Evolutionary conservation across 495 filamentous ascomycete genomes (phyloP), one percentile per base, ranked within the genome.

Genomic region (Haplographium delicatum): DNA sequence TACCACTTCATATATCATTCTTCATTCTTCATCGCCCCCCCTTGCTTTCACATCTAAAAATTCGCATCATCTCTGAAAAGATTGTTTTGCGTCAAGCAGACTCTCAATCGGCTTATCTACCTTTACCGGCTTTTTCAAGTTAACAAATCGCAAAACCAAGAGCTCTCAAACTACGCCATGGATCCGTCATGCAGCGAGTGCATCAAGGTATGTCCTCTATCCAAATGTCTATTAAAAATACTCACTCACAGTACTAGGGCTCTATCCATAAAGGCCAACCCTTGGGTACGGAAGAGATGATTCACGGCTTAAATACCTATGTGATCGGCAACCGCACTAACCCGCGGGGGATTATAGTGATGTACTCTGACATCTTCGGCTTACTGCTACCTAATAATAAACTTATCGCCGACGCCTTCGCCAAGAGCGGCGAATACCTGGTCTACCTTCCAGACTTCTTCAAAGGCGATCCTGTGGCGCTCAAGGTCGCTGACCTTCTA

Each of bases 381-480:
- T 84, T 79, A 78, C 52, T 66, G 13, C 65, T 82, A 15, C 59
- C 64, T 18, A 83, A 84, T 55, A 71, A 66, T 27, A 64, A 79
- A 4, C 56, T 78, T 0, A 58, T 83, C 9, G 72, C 74, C 4
- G 79, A 84, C 53, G 47, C 59, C 22, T 80, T 75, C 52, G 75
- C 79, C 3, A 60, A 69, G 22, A 68, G 68, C 48, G 70, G 72
- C 0, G 66, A 61, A 9, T 74, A 67, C 53, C 61, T 58, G 3
- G 77, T 83, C 24, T 79, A 76, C 53, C 53, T 79, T 34, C 81
- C 80, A 0, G 78, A 84, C 47, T 79, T 84, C 54, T 78, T 82
- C 75, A 61, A 70, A 45, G 79, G 80, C 78, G 30, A 24, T 5
- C 7, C 5, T 31, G 16, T 18, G 5, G 5, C 34, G 16, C 16